These are phyloP conservation scores for Penstemon eatonii DNA, from an alignment of 257 asterid species.

Conservation along the genomic window DNA sequence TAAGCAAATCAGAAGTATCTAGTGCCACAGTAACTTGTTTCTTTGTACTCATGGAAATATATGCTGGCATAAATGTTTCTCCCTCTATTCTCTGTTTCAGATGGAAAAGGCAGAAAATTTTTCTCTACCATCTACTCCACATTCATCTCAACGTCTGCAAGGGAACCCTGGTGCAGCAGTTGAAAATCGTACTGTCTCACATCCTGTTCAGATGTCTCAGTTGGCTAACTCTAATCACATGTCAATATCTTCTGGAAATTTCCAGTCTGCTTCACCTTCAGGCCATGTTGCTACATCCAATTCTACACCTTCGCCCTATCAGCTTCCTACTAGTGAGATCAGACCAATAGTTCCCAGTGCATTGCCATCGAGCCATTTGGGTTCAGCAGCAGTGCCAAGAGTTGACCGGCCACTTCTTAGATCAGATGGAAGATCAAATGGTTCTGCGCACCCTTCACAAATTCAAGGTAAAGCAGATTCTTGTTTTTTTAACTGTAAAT, in stretches of 20 bases:
- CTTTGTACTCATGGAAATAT: background rate
- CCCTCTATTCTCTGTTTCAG: constrained; percentile 39
- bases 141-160: constrained; percentile 51
- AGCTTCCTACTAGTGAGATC: constrained; percentile 90
- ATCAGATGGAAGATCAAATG: constrained; percentile 70
- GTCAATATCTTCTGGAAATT: constrained; percentile 50
- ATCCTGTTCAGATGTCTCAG: constrained; percentile 49
- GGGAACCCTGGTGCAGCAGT: constrained; percentile 43
- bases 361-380: constrained; percentile 52
- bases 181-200: constrained; percentile 51
- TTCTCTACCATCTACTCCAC: constrained; percentile 48
- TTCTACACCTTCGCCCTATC: constrained; percentile 63
- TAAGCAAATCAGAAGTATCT: too few species aligned
- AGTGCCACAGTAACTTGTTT: too few species aligned
- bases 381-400: constrained; percentile 54
- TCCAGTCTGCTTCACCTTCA: constrained; percentile 48
- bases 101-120: constrained; percentile 75
- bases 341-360: constrained; percentile 59
- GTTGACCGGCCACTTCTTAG: constrained; percentile 62
- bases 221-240: constrained; percentile 55
- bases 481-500: constrained; percentile 18
- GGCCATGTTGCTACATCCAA: constrained; percentile 44
- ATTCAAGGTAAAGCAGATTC: constrained; percentile 54
- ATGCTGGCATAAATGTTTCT: constrained; percentile 17
- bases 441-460: constrained; percentile 57